Evolutionary conservation across 129 eudicot species (phyloP).

Genomic region (Lactuca sativa): DNA sequence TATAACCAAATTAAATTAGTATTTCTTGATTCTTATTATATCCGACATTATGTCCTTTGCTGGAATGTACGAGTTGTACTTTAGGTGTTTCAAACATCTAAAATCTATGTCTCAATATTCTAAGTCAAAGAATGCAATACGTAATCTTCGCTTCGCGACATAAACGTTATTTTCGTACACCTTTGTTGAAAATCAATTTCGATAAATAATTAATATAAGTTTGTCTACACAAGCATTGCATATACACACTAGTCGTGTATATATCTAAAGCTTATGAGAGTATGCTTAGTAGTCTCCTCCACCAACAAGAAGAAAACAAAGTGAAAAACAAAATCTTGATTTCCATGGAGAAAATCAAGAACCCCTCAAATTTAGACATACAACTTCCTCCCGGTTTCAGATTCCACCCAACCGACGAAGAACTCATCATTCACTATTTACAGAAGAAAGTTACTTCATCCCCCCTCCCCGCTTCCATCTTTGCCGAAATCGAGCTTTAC

Average conservation of each 20-base stretch:
- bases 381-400: constrained; percentile 51
- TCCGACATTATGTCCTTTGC: background rate
- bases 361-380: constrained; percentile 24
- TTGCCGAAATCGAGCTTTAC: constrained; percentile 51
- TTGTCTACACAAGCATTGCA: constrained; percentile 1
- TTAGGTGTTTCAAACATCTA: constrained; percentile 14
- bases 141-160: constrained; percentile 17
- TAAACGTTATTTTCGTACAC: constrained; percentile 26
- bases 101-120: constrained; percentile 14
- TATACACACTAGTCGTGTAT: constrained; percentile 13
- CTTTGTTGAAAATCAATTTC: constrained; percentile 10
- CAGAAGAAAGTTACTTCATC: constrained; percentile 43
- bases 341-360: constrained; percentile 36
- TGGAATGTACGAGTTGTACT: constrained; percentile 20
- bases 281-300: constrained; percentile 38
- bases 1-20: background rate
- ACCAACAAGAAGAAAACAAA: constrained; percentile 20
- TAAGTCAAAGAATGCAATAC: constrained; percentile 3
- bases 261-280: constrained; percentile 1
- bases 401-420: constrained; percentile 56
- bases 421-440: constrained; percentile 49
- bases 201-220: constrained; percentile 8
- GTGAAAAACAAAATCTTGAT: background rate
- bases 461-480: constrained; percentile 39
- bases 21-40: constrained; percentile 5